Evolutionary conservation across 192 early-diverging fungal species (phyloP).

Genomic region (Backusella mclennaniae): DNA sequence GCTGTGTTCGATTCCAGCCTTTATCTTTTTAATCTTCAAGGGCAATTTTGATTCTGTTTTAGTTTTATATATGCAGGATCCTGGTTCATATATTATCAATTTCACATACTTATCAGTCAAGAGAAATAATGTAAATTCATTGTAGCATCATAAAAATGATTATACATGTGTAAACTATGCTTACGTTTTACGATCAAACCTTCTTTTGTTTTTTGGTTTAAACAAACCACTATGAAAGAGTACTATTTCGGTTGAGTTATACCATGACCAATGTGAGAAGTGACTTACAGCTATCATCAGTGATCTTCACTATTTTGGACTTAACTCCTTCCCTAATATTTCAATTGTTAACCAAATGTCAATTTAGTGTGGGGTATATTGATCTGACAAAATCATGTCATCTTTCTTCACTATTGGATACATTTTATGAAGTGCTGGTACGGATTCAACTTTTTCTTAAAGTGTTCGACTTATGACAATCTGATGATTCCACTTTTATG

Average conservation of each 20-base stretch:
- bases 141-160: too few species aligned
- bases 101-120: too few species aligned
- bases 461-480: neutral
- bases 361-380: neutral
- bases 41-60: too few species aligned
- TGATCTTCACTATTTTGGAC: neutral
- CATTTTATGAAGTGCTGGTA: neutral
- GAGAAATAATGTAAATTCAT: too few species aligned
- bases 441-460: too few species aligned
- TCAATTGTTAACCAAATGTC: neutral
- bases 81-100: too few species aligned
- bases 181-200: too few species aligned
- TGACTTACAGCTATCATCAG: neutral
- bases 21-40: too few species aligned
- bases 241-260: too few species aligned
- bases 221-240: neutral
- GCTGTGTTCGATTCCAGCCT: neutral
- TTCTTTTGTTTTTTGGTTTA: neutral
- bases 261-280: neutral
- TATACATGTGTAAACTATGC: too few species aligned
- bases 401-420: neutral
- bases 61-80: too few species aligned
- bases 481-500: neutral
- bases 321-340: neutral
- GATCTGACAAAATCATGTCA: neutral